A percentile compares a stretch with the other conserved stretches of the same genome.
These are phyloP conservation scores for Spatholobus suberectus DNA, from an alignment of 306 rosid genomes.

Conservation along the genomic window DNA sequence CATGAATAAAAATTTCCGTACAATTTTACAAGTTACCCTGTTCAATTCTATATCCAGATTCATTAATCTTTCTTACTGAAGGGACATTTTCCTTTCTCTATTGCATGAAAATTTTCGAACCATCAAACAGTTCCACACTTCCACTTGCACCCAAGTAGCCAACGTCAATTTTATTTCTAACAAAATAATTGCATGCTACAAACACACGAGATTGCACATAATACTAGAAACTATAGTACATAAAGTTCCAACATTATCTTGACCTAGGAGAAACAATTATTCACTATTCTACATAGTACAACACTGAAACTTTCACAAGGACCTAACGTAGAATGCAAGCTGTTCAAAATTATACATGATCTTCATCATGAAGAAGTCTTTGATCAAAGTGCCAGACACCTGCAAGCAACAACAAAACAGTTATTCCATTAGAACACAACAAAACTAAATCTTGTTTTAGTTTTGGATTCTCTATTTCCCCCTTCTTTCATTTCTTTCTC, in stretches of 20 bases:
- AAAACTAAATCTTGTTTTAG: neutral
- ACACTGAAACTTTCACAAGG: neutral
- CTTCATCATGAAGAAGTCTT: slow-evolving; percentile 49
- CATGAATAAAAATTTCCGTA: too few species aligned
- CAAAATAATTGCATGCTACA: slow-evolving; percentile 25
- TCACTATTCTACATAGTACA: slow-evolving; percentile 28
- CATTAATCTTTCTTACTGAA: neutral
- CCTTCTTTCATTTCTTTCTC: too few species aligned
- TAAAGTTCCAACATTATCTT: neutral
- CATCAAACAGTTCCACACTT: neutral
- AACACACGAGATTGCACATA: neutral
- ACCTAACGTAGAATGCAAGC: neutral
- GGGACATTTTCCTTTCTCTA: neutral
- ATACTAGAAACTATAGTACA: neutral
- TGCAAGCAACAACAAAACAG: slow-evolving; percentile 41
- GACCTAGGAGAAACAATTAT: slow-evolving; percentile 18
- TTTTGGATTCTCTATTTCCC: too few species aligned
- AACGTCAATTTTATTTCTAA: slow-evolving; percentile 33
- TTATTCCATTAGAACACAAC: neutral
- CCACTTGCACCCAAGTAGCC: neutral
- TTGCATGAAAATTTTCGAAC: neutral
- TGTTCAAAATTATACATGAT: neutral
- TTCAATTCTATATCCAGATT: neutral
- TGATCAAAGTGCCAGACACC: slow-evolving; percentile 72
- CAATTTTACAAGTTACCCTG: neutral